Evolutionary conservation across 257 asterid genomes (phyloP), one percentile per base, ranked within the genome.

Genomic region (Prunella vulgaris): DNA sequence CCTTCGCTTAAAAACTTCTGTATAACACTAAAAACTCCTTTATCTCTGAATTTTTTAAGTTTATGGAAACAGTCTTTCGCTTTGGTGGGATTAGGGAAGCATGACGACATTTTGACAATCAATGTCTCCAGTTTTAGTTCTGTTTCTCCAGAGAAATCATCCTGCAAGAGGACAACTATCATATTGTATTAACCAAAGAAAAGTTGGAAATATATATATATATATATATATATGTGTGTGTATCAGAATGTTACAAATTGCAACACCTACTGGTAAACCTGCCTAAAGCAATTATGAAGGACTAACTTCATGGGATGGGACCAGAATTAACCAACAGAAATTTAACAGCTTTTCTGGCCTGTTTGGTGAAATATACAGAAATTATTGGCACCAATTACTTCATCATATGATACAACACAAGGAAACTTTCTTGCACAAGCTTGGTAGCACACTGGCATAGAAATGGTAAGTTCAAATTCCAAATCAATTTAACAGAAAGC

Each of bases 11-110:
- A 62, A 68, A 86, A 48, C 77, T 83, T 76, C 58, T 64, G 81
- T 57, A 92, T 72, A 69, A 67, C 76, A 68, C 63, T 57, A 76
- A 77, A 68, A 35, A 76, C 67, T 28, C 74, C 74, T 68, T 74
- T 44, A 72, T 83, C 84, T 68, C 82, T 73, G 56, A 75, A 73
- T 69, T 60, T 82, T 70, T 79, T 76, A 48, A 89, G 83, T 72
- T 82, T 82, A 79, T 74, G 73, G 78, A 92, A 90, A 78, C 78
- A 78, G 64, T 76, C 87, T 79, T 86, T 82, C 60, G 93, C 96
- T 76, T 86, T 83, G 64, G 74, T 83, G 74, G 97, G 87, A 82
- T 87, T 82, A 42, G 85, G 82, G 76, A 92, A 92, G 74, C 78
- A 80, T 54, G 87, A 83, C 63, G 93, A 84, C 89, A 89, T 88